Evolutionary conservation across 495 filamentous ascomycete species (phyloP), one percentile per base, ranked within the genome.

Genomic region (Aspergillus biplanus): DNA sequence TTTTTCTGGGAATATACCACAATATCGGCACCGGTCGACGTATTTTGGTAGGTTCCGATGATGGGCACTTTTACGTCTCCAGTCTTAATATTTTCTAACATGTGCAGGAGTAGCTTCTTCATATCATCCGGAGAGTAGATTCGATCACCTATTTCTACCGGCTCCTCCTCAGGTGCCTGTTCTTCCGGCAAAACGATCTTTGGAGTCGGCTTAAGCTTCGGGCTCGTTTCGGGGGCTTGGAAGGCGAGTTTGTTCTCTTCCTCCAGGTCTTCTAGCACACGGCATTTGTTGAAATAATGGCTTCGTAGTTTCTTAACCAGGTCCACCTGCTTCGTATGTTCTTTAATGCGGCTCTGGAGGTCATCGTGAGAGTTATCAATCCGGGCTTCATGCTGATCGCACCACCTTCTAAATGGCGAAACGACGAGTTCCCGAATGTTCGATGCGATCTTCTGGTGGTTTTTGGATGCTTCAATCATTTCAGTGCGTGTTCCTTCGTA

Each of bases 181-280:
- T 81, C 76, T 35, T 85, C 82, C 8, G 87, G 83, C 31, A 92
- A 71, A 55, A 89, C 82, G 49, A 87, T 84, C 63, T 85, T 87
- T 6, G 88, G 88, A 1, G 85, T 78, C n/a, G 69, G 63, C 52
- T 78, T 75, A 52, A 65, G 46, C 63, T 80, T 80, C 8, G 83
- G 84, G 66, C 83, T 86, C 5, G 69, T 69, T 34, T 90, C 87
- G 2, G 93, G 92, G 63, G 91, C 92, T 71, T 97, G 92, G 73
- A 98, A 97, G 34, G 92, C 93, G 12, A 99, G 86, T 76, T 98
- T 97, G 71, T 97, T 97, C 83, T 99, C 95, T 76, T 99, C 95
- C 69, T 98, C 96, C 58, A 97, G 75, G 70, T 99, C 95, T 74
- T 99, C 95, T 7, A 97, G 88, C 48, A 96, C 84, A 50, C 95